Percentiles rank a stretch among this genome's conserved stretches.
These are phyloP conservation scores for Lathyrus sativus DNA, from an alignment of 306 rosid species.

Conservation along the genomic window DNA sequence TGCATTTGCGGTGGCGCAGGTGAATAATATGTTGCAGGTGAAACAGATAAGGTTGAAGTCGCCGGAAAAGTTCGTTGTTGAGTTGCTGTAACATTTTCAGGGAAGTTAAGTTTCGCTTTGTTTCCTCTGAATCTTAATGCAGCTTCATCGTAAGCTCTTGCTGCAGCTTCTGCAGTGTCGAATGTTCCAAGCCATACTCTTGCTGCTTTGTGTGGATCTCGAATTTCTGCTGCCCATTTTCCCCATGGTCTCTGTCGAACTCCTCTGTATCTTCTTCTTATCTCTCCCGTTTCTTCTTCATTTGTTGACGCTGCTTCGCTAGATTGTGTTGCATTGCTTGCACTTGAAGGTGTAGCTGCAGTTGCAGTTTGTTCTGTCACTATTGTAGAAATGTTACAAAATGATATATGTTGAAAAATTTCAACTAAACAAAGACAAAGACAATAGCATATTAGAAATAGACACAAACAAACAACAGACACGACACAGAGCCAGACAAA, in stretches of 20 bases:
- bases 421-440: background rate
- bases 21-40: conserved; percentile 12
- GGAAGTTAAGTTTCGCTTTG: conserved; percentile 95
- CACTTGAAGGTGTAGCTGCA: background rate
- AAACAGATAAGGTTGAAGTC: background rate
- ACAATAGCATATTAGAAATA: too few relatives aligned
- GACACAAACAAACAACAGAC: too few relatives aligned
- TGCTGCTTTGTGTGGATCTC: conserved; percentile 93
- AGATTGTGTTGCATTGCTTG: conserved; percentile 7
- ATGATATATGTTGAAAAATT: background rate
- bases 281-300: conserved; percentile 62
- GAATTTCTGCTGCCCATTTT: conserved; percentile 98
- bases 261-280: conserved; percentile 79
- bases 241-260: conserved; percentile 99
- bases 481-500: too few relatives aligned
- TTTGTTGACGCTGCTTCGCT: background rate
- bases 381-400: background rate
- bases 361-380: conserved; percentile 25
- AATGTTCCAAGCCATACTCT: conserved; percentile 98
- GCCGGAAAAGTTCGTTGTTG: conserved; percentile 12
- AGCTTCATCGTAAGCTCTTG: conserved; percentile 91
- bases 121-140: conserved; percentile 90
- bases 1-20: conserved; percentile 2
- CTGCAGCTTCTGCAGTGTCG: conserved; percentile 95
- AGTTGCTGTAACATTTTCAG: conserved; percentile 62